These are phyloP conservation scores for Pythium diclinum DNA, from an alignment of 352 stramenopile species.

Conservation along the genomic window DNA sequence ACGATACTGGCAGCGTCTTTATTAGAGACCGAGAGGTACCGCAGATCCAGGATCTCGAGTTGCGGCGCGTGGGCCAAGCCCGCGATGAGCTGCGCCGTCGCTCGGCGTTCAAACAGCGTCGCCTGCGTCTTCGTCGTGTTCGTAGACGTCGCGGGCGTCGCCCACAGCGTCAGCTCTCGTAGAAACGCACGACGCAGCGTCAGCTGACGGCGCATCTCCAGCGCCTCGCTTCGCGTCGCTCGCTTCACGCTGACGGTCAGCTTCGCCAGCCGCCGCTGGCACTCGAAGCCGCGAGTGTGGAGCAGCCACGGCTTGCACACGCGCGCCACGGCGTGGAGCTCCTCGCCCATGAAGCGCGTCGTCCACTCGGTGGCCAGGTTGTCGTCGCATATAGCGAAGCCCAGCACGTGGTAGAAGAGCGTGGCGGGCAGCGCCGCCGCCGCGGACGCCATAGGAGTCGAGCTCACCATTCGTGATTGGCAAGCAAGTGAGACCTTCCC, in stretches of 20 bases:
- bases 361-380: not conserved
- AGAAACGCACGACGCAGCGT: slow-evolving; percentile 6
- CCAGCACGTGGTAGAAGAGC: slow-evolving; percentile 17
- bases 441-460: too few relatives aligned
- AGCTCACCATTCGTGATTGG: too few relatives aligned
- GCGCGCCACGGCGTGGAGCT: slow-evolving; percentile 4
- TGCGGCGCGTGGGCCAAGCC: slow-evolving; percentile 3
- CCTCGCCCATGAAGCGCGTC: not conserved
- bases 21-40: not conserved
- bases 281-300: slow-evolving; percentile 3
- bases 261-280: slow-evolving; percentile 10
- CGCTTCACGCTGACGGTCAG: not conserved
- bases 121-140: too few relatives aligned
- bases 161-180: slow-evolving; percentile 4
- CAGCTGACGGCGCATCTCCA: slow-evolving; percentile 13
- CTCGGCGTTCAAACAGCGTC: not conserved
- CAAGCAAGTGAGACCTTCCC: too few relatives aligned
- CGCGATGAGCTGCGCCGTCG: not conserved
- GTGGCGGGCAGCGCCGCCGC: slow-evolving; percentile 4
- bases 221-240: slow-evolving; percentile 3
- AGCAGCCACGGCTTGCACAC: slow-evolving; percentile 7
- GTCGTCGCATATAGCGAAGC: slow-evolving; percentile 1
- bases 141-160: not conserved
- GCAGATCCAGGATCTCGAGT: slow-evolving; percentile 13
- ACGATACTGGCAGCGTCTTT: not conserved